Evolutionary conservation across 495 filamentous ascomycete genomes (phyloP).

Genomic region (Letharia columbiana): DNA sequence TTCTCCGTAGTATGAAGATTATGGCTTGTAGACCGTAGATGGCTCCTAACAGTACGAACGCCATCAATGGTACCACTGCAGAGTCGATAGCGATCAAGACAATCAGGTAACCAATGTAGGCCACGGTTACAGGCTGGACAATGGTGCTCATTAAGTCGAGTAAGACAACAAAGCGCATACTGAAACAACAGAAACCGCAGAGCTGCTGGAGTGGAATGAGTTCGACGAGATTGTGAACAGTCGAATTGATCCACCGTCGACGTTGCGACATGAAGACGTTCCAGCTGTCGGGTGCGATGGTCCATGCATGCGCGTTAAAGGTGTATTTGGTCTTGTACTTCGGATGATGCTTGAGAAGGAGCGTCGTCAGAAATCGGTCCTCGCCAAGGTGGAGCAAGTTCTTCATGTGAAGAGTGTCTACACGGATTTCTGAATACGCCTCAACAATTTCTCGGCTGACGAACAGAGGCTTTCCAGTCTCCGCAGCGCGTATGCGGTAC

Average conservation of each 20-base stretch:
- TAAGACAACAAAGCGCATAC: constrained; percentile 97
- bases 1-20: constrained; percentile 90
- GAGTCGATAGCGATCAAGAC: constrained; percentile 54
- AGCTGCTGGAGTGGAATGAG: constrained; percentile 87
- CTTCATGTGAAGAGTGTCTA: constrained; percentile 98
- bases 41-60: constrained; percentile 82
- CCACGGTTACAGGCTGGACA: constrained; percentile 86
- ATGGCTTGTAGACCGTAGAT: constrained; percentile 96
- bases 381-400: constrained; percentile 91
- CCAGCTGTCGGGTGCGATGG: constrained; percentile 90
- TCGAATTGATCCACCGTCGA: constrained; percentile 99
- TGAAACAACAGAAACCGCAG: constrained; percentile 99
- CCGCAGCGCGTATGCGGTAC: constrained; percentile 91
- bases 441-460: constrained; percentile 86
- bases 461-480: constrained; percentile 90
- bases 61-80: constrained; percentile 63
- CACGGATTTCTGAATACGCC: constrained; percentile 78
- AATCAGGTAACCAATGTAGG: constrained; percentile 84
- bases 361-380: constrained; percentile 91
- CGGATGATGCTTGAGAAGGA: constrained; percentile 85
- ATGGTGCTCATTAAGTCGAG: constrained; percentile 86
- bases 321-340: constrained; percentile 98
- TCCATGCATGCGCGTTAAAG: constrained; percentile 89
- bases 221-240: constrained; percentile 94
- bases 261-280: constrained; percentile 93